Percentiles rank a stretch among this genome's conserved stretches.
These are phyloP conservation scores for Shiraia sp. DNA, from an alignment of 2,329 filamentous ascomycete genomes.

Conservation along the genomic window DNA sequence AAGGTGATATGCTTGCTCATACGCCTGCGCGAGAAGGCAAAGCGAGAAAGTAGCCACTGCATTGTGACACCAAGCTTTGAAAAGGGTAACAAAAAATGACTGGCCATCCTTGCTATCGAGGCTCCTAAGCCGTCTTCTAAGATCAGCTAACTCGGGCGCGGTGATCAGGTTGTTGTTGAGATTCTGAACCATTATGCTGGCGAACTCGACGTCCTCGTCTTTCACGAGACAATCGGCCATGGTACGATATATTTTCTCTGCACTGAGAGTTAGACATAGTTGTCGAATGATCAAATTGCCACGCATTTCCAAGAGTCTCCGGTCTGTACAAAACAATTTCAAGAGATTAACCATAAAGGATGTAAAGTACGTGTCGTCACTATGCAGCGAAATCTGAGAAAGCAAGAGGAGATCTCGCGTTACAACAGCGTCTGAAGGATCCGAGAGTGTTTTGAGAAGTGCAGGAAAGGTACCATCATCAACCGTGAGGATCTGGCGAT, in stretches of 20 bases:
- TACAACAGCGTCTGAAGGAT: conserved; percentile 93
- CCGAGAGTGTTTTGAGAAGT: conserved; percentile 91
- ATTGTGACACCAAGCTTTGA: conserved; percentile 98
- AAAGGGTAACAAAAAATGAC: conserved; percentile 90
- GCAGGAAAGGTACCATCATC: conserved; percentile 98
- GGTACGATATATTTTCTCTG: conserved; percentile 93
- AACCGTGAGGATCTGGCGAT: conserved; percentile 68
- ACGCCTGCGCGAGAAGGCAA: conserved; percentile 92
- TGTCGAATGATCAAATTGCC: conserved; percentile 97
- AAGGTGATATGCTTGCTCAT: conserved; percentile 96
- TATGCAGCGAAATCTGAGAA: conserved; percentile 94
- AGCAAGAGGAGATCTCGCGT: conserved; percentile 91
- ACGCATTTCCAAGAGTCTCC: conserved; percentile 84
- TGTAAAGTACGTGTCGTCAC: conserved; percentile 95
- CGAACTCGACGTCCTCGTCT: conserved; percentile 97
- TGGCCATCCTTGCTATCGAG: conserved; percentile 94
- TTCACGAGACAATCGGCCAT: conserved; percentile 96
- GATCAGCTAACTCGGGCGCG: conserved; percentile 86
- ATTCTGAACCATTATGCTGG: conserved; percentile 99
- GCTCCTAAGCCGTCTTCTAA: conserved; percentile 87
- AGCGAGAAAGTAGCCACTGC: conserved; percentile 96
- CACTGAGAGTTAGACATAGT: conserved; percentile 87
- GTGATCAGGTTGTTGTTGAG: conserved; percentile 99
- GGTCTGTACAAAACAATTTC: conserved; percentile 92
- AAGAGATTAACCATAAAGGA: conserved; percentile 98